Conservation (phyloP, 148 eudicot genomes). For the Nepenthes mirabilis region DNA sequence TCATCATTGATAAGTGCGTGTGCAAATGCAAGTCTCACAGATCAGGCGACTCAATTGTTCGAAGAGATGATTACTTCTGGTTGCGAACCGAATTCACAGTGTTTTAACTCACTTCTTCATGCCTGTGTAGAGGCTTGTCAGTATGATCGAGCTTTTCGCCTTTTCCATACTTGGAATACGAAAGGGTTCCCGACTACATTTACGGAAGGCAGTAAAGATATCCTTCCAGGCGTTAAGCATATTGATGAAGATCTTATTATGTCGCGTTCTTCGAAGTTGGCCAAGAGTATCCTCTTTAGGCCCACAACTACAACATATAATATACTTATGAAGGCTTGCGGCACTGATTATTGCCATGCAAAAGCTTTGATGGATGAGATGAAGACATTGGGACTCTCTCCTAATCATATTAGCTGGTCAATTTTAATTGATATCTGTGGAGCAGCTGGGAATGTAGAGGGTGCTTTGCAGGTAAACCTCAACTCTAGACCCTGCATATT, state of each 20-base stretch:
- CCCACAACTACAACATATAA: constrained; percentile 83
- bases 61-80: constrained; percentile 86
- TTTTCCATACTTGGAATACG: constrained; percentile 67
- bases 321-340: constrained; percentile 89
- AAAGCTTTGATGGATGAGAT: constrained; percentile 74
- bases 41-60: constrained; percentile 62
- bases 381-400: constrained; percentile 52
- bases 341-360: constrained; percentile 69
- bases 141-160: constrained; percentile 82
- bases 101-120: constrained; percentile 81
- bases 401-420: constrained; percentile 92
- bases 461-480: constrained; percentile 60
- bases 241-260: constrained; percentile 10
- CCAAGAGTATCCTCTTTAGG: constrained; percentile 40
- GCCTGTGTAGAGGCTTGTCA: constrained; percentile 90
- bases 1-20: constrained; percentile 89
- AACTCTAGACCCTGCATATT: not conserved
- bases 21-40: constrained; percentile 79
- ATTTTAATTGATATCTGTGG: constrained; percentile 65
- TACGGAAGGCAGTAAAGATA: constrained; percentile 6
- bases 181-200: constrained; percentile 17
- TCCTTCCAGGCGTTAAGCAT: constrained; percentile 5
- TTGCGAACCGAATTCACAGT: constrained; percentile 74
- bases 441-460: constrained; percentile 46
- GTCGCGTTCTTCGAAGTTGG: constrained; percentile 21